Conservation (phyloP, 2,329 filamentous ascomycete genomes). For the Fusarium nygamai region DNA sequence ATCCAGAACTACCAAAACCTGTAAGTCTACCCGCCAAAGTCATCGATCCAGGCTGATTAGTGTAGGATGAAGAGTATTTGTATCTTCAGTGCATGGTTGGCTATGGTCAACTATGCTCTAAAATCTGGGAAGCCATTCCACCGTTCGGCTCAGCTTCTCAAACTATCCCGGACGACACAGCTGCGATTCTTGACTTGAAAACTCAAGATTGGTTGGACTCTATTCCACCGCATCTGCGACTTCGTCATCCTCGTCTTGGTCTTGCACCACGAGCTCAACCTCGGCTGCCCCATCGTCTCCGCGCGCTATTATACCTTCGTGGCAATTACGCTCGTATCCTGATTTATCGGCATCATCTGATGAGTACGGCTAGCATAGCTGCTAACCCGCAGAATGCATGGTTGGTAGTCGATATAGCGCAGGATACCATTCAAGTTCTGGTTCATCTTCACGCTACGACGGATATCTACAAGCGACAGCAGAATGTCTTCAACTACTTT, state of each 20-base stretch:
- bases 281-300: constrained; percentile 52
- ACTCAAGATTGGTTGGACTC: constrained; percentile 58
- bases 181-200: constrained; percentile 52
- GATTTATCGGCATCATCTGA: constrained; percentile 55
- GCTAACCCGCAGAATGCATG: constrained; percentile 49
- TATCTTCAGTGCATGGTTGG: constrained; percentile 60
- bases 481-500: constrained; percentile 45
- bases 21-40: constrained; percentile 23
- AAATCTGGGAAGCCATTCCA: constrained; percentile 57
- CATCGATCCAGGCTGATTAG: neutral
- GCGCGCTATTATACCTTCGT: constrained; percentile 55
- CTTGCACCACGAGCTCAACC: constrained; percentile 46
- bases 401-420: constrained; percentile 50
- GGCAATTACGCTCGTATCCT: constrained; percentile 57
- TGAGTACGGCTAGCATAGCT: constrained; percentile 51
- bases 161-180: constrained; percentile 51
- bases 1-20: constrained; percentile 57
- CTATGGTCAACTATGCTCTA: constrained; percentile 57
- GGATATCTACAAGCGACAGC: constrained; percentile 44
- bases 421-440: constrained; percentile 43
- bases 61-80: constrained; percentile 45
- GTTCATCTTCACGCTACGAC: constrained; percentile 43
- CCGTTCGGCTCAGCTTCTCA: constrained; percentile 49
- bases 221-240: constrained; percentile 53
- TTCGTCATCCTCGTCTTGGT: constrained; percentile 51